Evolutionary conservation across 2,329 filamentous ascomycete genomes (phyloP).

Genomic region (Teratosphaeriaceae sp.): DNA sequence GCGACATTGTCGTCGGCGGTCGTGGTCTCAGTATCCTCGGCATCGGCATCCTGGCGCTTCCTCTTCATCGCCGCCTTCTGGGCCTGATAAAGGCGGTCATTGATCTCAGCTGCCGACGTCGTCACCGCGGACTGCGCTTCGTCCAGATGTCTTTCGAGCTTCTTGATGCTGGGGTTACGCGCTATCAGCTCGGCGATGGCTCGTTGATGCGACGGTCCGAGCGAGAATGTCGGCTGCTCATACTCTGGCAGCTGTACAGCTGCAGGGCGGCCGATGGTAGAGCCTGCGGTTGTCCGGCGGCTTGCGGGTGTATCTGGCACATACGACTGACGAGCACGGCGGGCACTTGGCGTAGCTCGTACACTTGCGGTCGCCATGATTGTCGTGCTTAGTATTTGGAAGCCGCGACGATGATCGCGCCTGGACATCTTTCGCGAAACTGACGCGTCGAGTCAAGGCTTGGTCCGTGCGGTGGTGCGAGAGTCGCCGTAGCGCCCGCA

Average conservation of each 20-base stretch:
- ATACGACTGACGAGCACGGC: too few relatives aligned
- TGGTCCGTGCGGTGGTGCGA: too few relatives aligned
- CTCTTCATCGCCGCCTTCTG: constrained; percentile 26
- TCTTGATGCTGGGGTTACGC: constrained; percentile 32
- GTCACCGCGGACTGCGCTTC: constrained; percentile 43
- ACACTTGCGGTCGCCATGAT: too few relatives aligned
- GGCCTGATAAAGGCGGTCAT: constrained; percentile 45
- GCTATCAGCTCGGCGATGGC: constrained; percentile 42
- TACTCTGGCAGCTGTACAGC: constrained; percentile 41
- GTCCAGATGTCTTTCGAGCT: constrained; percentile 44
- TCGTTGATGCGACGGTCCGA: constrained; percentile 42
- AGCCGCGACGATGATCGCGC: too few relatives aligned
- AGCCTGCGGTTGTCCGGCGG: too few relatives aligned
- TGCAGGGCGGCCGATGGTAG: not conserved
- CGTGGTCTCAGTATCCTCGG: constrained; percentile 12
- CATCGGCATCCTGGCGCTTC: constrained; percentile 5
- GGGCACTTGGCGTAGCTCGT: too few relatives aligned
- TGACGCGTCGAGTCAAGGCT: too few relatives aligned
- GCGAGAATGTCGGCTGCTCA: constrained; percentile 45
- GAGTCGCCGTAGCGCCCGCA: constrained; percentile 1
- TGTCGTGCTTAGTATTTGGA: too few relatives aligned
- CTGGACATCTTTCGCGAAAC: too few relatives aligned
- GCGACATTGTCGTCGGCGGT: constrained; percentile 23
- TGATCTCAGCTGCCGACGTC: constrained; percentile 46
- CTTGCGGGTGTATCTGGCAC: too few relatives aligned